Conservation (phyloP, 257 asterid genomes). For the Fraxinus pennsylvanica region DNA sequence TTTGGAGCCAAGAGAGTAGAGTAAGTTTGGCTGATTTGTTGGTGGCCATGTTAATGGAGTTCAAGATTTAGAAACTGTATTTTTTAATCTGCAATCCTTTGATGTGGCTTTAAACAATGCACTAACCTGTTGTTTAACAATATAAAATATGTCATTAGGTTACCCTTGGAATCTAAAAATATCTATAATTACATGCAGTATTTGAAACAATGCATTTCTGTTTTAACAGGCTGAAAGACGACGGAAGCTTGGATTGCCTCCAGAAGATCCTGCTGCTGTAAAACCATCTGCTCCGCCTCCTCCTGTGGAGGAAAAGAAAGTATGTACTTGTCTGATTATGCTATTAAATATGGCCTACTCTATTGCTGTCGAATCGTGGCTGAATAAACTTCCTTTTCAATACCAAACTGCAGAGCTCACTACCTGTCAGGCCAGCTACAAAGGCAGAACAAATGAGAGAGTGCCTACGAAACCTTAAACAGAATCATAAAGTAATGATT, state of each 20-base stretch:
- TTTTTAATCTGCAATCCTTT: background rate
- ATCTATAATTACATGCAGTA: background rate
- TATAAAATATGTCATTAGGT: background rate
- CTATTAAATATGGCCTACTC: constrained; percentile 6
- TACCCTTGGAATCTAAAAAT: background rate
- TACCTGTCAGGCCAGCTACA: constrained; percentile 91
- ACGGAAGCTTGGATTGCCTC: constrained; percentile 87
- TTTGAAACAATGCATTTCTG: constrained; percentile 17
- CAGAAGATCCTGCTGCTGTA: constrained; percentile 64
- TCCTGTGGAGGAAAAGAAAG: constrained; percentile 90
- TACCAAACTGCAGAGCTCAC: constrained; percentile 60
- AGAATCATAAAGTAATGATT: constrained; percentile 70
- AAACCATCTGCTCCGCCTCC: constrained; percentile 83
- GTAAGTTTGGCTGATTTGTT: background rate
- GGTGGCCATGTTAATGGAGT: background rate
- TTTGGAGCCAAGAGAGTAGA: background rate
- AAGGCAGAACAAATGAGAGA: constrained; percentile 95
- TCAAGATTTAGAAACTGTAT: background rate
- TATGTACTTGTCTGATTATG: constrained; percentile 23
- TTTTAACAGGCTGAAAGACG: constrained; percentile 93
- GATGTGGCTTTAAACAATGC: background rate
- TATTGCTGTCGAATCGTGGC: constrained; percentile 15
- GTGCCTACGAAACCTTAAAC: constrained; percentile 85
- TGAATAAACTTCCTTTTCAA: constrained; percentile 23
- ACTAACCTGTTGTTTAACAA: background rate